These are phyloP conservation scores for Aquilaria agallochum DNA, from an alignment of 441 rosid species.

Conservation along the genomic window DNA sequence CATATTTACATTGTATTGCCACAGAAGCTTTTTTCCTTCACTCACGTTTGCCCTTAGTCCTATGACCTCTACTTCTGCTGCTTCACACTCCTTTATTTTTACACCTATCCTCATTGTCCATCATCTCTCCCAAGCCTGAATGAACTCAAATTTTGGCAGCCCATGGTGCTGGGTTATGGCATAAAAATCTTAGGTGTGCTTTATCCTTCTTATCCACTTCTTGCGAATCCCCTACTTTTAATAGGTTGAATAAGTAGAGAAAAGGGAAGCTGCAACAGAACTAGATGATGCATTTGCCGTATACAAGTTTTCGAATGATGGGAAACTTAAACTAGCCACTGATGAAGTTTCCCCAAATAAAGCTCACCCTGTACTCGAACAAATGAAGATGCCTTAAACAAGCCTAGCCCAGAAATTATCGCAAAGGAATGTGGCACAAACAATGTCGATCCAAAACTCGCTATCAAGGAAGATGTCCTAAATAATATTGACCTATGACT, in stretches of 20 bases:
- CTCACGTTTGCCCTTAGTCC: too few relatives aligned
- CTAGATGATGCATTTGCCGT: constrained; percentile 21
- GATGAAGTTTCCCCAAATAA: constrained; percentile 27
- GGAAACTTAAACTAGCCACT: background rate
- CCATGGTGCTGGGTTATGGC: too few relatives aligned
- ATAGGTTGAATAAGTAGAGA: constrained; percentile 29
- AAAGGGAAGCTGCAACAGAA: constrained; percentile 20
- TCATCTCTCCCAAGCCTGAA: too few relatives aligned
- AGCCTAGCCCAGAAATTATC: constrained; percentile 19
- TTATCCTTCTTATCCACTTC: too few relatives aligned
- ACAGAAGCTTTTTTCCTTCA: too few relatives aligned
- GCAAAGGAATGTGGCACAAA: constrained; percentile 28
- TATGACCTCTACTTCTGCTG: too few relatives aligned
- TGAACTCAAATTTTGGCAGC: too few relatives aligned
- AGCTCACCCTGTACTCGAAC: constrained; percentile 20
- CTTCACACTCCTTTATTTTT: too few relatives aligned
- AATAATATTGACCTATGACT: constrained; percentile 21
- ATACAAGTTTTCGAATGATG: constrained; percentile 27
- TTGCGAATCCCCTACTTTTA: background rate
- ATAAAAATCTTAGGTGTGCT: too few relatives aligned
- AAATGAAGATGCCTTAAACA: constrained; percentile 25
- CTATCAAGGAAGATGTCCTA: constrained; percentile 19
- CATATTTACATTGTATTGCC: too few relatives aligned
- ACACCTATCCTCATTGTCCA: too few relatives aligned
- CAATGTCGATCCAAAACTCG: constrained; percentile 16